Conservation (phyloP, 2,329 filamentous ascomycete species). For the Claviceps spartinae region DNA sequence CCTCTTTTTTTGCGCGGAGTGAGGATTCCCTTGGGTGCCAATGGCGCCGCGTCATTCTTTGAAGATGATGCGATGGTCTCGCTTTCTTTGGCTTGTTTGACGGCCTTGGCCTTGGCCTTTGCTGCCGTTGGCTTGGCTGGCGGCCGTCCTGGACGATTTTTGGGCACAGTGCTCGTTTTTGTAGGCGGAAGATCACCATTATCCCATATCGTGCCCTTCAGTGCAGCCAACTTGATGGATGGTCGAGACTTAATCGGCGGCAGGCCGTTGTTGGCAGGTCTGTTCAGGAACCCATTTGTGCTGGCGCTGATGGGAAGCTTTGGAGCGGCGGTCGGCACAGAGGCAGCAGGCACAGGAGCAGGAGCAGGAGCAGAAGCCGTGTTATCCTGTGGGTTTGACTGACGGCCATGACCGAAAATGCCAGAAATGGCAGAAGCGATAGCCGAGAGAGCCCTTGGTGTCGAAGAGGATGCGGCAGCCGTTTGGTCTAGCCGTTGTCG, state of each 20-base stretch:
- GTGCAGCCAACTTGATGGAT: constrained; percentile 23
- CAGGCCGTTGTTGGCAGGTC: constrained; percentile 3
- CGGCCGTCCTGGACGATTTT: background rate
- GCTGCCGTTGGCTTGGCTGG: background rate
- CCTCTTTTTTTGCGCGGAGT: constrained; percentile 33
- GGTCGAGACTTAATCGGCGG: constrained; percentile 9
- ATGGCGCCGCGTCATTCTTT: constrained; percentile 6
- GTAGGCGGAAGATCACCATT: constrained; percentile 12
- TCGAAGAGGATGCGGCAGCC: constrained; percentile 13
- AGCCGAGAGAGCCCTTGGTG: constrained; percentile 17
- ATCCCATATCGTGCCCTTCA: constrained; percentile 26
- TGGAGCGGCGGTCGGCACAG: background rate
- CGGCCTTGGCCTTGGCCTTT: background rate
- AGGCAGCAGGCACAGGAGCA: background rate
- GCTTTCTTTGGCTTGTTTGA: background rate
- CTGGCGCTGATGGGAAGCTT: background rate
- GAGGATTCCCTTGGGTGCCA: constrained; percentile 39
- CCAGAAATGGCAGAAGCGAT: constrained; percentile 20
- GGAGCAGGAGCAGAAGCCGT: background rate
- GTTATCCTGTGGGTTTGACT: constrained; percentile 6
- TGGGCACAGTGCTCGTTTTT: constrained; percentile 9
- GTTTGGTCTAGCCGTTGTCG: constrained; percentile 19
- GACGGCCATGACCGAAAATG: constrained; percentile 13
- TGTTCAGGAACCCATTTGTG: constrained; percentile 1
- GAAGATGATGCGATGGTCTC: background rate